These are phyloP conservation scores for Leccinum variicolor DNA, from an alignment of 768 basidiomycete genomes.

Conservation along the genomic window DNA sequence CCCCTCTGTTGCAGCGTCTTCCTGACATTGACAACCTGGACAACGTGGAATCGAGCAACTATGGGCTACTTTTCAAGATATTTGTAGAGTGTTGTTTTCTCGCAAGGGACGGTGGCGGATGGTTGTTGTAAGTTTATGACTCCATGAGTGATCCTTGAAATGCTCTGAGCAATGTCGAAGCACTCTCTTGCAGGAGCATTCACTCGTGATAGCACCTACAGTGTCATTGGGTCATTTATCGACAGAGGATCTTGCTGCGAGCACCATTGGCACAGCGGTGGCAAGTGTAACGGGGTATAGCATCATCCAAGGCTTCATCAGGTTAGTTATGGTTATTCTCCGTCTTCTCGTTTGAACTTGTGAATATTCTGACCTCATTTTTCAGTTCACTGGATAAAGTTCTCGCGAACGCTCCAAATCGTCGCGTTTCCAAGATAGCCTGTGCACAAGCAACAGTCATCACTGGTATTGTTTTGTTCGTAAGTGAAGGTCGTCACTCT, in stretches of 20 bases:
- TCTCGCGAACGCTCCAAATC: slow-evolving; percentile 11
- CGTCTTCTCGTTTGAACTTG: neutral
- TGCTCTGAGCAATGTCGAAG: slow-evolving; percentile 10
- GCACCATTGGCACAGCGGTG: slow-evolving; percentile 40
- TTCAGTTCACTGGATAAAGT: slow-evolving; percentile 20
- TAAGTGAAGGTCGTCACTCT: slow-evolving; percentile 3
- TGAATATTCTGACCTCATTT: slow-evolving; percentile 10
- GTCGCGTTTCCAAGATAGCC: slow-evolving; percentile 12
- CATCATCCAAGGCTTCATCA: slow-evolving; percentile 35
- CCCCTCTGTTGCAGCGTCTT: slow-evolving; percentile 14
- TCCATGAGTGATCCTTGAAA: neutral
- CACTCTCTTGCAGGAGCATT: slow-evolving; percentile 21
- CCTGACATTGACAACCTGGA: slow-evolving; percentile 21
- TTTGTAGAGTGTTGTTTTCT: slow-evolving; percentile 22
- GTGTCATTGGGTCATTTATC: slow-evolving; percentile 52
- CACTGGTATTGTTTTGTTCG: slow-evolving; percentile 23
- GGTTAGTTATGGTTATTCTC: slow-evolving; percentile 31
- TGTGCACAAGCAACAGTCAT: slow-evolving; percentile 20
- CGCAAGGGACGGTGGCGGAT: slow-evolving; percentile 19
- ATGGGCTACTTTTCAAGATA: slow-evolving; percentile 5
- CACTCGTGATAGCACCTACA: slow-evolving; percentile 23
- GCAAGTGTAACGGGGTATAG: slow-evolving; percentile 42
- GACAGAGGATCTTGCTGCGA: slow-evolving; percentile 49
- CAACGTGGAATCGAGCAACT: slow-evolving; percentile 5
- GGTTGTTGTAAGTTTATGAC: slow-evolving; percentile 18